Evolutionary conservation across 495 filamentous ascomycete genomes (phyloP).

Genomic region (Trichocladium uniseriatum): DNA sequence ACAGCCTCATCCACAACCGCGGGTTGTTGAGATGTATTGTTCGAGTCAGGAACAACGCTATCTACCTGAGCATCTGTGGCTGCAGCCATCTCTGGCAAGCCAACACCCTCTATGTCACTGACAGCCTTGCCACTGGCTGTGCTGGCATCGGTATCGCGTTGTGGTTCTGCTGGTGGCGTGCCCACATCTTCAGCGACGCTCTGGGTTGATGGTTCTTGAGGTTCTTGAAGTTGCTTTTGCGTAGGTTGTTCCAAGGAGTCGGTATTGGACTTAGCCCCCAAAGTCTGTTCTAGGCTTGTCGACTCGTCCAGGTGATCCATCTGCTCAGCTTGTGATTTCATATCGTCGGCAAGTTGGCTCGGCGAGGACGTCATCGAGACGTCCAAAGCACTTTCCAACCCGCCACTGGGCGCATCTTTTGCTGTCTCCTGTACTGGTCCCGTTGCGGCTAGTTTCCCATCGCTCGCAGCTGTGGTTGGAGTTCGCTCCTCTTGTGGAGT

Average conservation of each 20-base stretch:
- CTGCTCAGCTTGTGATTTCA: neutral
- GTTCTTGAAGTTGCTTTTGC: neutral
- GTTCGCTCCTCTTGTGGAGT: neutral
- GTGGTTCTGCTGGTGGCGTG: neutral
- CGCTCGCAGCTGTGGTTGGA: neutral
- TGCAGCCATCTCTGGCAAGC: neutral
- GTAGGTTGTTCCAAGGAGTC: no score
- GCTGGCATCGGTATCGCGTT: neutral
- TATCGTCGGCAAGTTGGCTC: conserved; percentile 1
- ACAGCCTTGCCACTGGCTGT: neutral
- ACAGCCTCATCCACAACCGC: neutral
- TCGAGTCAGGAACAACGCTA: neutral
- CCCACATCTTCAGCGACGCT: neutral
- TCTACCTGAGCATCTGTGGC: neutral
- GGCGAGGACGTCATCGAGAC: conserved; percentile 7
- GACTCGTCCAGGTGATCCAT: neutral
- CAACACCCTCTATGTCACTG: neutral
- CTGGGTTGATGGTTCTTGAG: neutral
- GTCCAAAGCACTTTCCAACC: neutral
- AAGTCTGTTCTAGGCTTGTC: neutral
- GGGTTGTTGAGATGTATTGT: neutral
- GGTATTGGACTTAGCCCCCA: no score
- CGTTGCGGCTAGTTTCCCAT: neutral
- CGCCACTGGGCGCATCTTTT: neutral
- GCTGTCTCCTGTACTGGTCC: neutral